Percentiles rank a stretch among this genome's conserved stretches.
Evolutionary conservation across 2,329 filamentous ascomycete species (phyloP).

Genomic region (Fusarium papillatum): DNA sequence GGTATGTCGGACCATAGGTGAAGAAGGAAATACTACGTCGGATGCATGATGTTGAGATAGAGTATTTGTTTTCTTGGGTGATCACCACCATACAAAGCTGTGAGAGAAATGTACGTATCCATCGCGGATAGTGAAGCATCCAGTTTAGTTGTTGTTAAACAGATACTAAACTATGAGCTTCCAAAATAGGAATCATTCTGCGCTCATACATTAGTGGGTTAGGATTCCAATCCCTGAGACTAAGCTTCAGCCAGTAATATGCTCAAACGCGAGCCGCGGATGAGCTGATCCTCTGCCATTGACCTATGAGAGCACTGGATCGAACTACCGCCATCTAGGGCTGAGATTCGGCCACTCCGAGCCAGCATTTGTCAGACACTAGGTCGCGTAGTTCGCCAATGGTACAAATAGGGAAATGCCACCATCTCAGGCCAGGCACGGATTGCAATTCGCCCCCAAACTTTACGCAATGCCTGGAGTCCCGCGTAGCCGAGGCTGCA

Average conservation of each 20-base stretch:
- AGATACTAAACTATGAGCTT: neutral
- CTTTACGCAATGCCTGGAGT: neutral
- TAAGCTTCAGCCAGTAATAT: neutral
- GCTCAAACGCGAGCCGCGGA: neutral
- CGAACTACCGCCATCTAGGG: neutral
- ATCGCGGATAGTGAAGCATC: neutral
- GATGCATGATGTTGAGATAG: neutral
- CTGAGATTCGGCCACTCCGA: neutral
- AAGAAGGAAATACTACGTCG: neutral
- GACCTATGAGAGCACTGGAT: neutral
- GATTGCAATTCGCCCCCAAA: neutral
- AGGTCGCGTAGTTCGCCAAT: neutral
- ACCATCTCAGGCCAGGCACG: neutral
- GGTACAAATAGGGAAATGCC: neutral
- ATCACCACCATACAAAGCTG: neutral
- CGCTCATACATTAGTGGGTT: neutral
- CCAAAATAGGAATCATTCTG: neutral
- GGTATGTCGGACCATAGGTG: neutral
- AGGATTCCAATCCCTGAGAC: neutral
- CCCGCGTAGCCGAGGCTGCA: neutral
- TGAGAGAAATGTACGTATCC: neutral
- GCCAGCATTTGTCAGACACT: neutral
- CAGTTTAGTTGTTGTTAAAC: neutral
- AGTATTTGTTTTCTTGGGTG: neutral
- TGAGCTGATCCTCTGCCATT: neutral